Conservation (phyloP, 2,329 filamentous ascomycete genomes). For the Colletotrichum cuscutae region DNA sequence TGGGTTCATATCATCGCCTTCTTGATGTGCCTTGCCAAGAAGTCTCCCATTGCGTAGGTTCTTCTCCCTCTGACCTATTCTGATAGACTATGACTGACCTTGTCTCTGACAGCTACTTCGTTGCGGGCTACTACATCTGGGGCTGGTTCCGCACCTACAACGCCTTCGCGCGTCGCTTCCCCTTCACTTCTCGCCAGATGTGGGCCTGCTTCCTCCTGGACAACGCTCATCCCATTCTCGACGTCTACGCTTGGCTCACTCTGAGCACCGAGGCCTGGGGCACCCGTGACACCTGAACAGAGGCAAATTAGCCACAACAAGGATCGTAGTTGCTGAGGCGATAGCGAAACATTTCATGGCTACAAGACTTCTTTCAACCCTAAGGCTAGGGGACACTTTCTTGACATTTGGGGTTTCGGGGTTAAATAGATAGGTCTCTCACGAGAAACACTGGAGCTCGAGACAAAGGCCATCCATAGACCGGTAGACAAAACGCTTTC, state of each 20-base stretch:
- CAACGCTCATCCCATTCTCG: constrained; percentile 21
- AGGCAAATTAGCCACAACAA: background rate
- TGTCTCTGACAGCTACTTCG: background rate
- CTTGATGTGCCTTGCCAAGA: background rate
- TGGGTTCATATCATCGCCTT: constrained; percentile 26
- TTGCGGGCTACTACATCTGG: constrained; percentile 23
- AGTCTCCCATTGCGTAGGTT: constrained; percentile 18
- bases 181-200: constrained; percentile 9
- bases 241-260: constrained; percentile 30
- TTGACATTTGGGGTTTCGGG: background rate
- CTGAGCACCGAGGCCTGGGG: constrained; percentile 24
- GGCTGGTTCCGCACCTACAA: constrained; percentile 10
- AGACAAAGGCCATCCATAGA: background rate
- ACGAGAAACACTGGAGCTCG: background rate
- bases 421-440: background rate
- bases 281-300: constrained; percentile 1
- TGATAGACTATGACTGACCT: background rate
- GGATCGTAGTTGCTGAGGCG: too few species aligned
- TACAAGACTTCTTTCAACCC: background rate
- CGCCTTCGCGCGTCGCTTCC: constrained; percentile 20
- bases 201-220: constrained; percentile 31
- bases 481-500: background rate
- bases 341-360: background rate
- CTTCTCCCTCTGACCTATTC: too few species aligned
- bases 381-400: too few species aligned